A percentile compares a stretch with the other conserved stretches of the same genome.
Conservation (phyloP, 768 basidiomycete genomes). For the Boletus insuetus region DNA sequence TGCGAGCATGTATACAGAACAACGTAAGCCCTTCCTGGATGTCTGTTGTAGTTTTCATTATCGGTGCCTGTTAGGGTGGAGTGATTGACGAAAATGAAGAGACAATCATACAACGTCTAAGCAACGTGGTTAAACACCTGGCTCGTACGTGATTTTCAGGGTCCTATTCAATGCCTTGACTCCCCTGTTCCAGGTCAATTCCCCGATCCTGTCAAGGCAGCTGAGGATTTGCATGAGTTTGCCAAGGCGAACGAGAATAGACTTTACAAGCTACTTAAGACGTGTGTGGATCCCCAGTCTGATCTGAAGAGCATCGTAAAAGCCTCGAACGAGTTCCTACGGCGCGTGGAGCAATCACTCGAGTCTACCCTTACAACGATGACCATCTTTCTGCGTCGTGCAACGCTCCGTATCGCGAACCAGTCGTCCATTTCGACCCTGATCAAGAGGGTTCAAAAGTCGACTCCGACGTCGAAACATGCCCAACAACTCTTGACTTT, state of each 20-base stretch:
- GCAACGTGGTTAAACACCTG: slow-evolving; percentile 52
- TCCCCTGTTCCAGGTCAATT: slow-evolving; percentile 41
- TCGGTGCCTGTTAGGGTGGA: slow-evolving; percentile 62
- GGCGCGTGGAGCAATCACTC: slow-evolving; percentile 70
- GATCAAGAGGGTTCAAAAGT: slow-evolving; percentile 62
- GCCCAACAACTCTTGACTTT: slow-evolving; percentile 53
- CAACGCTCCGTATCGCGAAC: slow-evolving; percentile 73
- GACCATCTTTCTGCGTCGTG: slow-evolving; percentile 63
- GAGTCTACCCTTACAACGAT: slow-evolving; percentile 65
- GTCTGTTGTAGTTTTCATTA: background rate
- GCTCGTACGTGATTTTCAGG: slow-evolving; percentile 47
- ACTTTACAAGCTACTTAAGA: slow-evolving; percentile 81
- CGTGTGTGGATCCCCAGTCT: slow-evolving; percentile 78
- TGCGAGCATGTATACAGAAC: slow-evolving; percentile 72
- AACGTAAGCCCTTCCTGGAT: slow-evolving; percentile 58
- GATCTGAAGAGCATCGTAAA: slow-evolving; percentile 81
- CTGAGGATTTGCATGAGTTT: slow-evolving; percentile 77
- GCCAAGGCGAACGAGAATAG: slow-evolving; percentile 85
- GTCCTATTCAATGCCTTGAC: background rate
- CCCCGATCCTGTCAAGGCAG: slow-evolving; percentile 69
- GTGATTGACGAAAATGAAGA: slow-evolving; percentile 85
- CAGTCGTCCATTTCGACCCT: slow-evolving; percentile 82
- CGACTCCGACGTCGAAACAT: slow-evolving; percentile 39
- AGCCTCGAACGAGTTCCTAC: slow-evolving; percentile 75
- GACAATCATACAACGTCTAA: slow-evolving; percentile 51